Evolutionary conservation across 2,329 filamentous ascomycete species (phyloP).

Genomic region (Pyrenochaeta sp.): DNA sequence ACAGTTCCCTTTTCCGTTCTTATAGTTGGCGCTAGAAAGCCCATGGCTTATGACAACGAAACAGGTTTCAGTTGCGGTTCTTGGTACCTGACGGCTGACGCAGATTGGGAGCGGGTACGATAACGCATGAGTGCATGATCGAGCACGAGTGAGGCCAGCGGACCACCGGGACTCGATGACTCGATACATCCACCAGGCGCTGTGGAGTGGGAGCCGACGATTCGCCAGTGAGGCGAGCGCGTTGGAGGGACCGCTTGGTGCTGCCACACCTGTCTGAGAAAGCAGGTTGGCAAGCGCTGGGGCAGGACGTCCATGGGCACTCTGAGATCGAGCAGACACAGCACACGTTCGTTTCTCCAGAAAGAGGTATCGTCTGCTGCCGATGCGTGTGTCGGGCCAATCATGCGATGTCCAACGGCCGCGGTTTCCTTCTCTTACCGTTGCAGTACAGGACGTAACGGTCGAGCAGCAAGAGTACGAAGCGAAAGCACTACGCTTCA

Average conservation of each 20-base stretch:
- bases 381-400: too few relatives aligned
- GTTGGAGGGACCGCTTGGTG: background rate
- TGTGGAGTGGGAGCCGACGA: too few relatives aligned
- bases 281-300: background rate
- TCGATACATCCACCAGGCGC: background rate
- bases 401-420: too few relatives aligned
- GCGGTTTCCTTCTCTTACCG: too few relatives aligned
- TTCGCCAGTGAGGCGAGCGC: background rate
- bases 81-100: conserved; percentile 1
- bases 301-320: too few relatives aligned
- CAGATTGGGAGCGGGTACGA: background rate
- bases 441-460: too few relatives aligned
- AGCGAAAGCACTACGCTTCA: too few relatives aligned
- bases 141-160: background rate
- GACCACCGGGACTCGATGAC: background rate
- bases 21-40: conserved; percentile 6
- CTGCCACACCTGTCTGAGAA: conserved; percentile 1
- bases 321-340: too few relatives aligned
- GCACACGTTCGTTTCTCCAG: too few relatives aligned
- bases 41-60: conserved; percentile 3
- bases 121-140: conserved; percentile 2
- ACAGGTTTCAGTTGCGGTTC: conserved; percentile 10
- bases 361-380: too few relatives aligned
- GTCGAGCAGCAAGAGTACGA: too few relatives aligned
- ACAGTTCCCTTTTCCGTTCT: conserved; percentile 7